Evolutionary conservation across 1,284 basidiomycete genomes (phyloP).

Genomic region (Cryptococcus jaspeensis): DNA sequence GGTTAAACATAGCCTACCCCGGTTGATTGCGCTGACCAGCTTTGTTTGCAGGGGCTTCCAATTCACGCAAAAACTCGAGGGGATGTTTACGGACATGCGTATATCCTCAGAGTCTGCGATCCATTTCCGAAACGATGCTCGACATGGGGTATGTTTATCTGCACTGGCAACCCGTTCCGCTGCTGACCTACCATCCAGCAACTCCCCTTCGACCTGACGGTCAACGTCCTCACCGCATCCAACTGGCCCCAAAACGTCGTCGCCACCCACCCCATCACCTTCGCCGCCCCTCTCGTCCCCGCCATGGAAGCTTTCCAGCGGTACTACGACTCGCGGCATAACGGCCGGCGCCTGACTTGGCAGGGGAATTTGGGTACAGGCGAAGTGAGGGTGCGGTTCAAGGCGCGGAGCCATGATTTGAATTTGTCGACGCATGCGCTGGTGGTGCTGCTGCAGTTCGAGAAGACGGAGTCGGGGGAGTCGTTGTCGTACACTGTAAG

Average conservation of each 20-base stretch:
- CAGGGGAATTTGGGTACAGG: constrained; percentile 89
- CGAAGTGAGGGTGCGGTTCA: constrained; percentile 84
- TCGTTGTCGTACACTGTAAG: constrained; percentile 53
- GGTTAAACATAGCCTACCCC: constrained; percentile 1
- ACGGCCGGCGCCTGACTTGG: constrained; percentile 88
- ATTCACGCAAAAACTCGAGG: constrained; percentile 97
- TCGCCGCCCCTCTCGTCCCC: constrained; percentile 65
- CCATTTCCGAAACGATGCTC: constrained; percentile 57
- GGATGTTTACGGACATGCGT: constrained; percentile 99
- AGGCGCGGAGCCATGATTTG: constrained; percentile 75
- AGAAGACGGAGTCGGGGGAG: constrained; percentile 66
- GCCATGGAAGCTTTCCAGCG: constrained; percentile 76
- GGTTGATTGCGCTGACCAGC: background rate
- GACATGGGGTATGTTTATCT: constrained; percentile 27
- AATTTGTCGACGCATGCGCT: constrained; percentile 90
- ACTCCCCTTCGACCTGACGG: constrained; percentile 73
- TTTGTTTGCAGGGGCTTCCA: constrained; percentile 67
- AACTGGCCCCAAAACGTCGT: constrained; percentile 76
- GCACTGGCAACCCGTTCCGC: background rate
- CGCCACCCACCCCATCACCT: constrained; percentile 60
- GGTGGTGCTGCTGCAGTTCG: constrained; percentile 85
- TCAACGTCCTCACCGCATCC: constrained; percentile 87
- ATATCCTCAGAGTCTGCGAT: constrained; percentile 79
- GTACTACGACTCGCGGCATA: constrained; percentile 87
- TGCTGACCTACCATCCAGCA: constrained; percentile 51